Base-by-base conservation (phyloP, 1,284 basidiomycete species). In the Ustilago trichophora region DNA sequence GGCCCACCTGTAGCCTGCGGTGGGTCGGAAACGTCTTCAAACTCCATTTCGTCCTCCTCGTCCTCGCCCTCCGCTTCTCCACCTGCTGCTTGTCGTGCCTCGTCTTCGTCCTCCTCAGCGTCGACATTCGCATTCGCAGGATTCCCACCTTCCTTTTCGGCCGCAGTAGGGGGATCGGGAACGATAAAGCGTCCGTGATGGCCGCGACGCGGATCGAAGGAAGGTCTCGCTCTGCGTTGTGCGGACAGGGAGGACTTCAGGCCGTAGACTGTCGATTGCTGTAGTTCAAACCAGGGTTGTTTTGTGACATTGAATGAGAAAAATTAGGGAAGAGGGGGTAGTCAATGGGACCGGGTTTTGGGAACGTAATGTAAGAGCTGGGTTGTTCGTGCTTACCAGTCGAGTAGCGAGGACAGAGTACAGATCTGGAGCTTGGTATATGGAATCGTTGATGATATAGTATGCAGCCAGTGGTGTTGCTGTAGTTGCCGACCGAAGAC, bases 341-440 rank as follows among this genome's bases (percentile, higher is more conserved):
- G n/a, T n/a, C n/a, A 29, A 29, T 7, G 13, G 27, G 13, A 13
- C 7, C 27, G 13, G 27, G 8, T 29, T 13, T 29, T 7, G 7
- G 27, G 27, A n/a, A 29, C 27, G 27, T 7, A 29, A 29, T 29
- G 7, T n/a, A n/a, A n/a, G n/a, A n/a, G n/a, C n/a, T n/a, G n/a
- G n/a, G n/a, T n/a, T n/a, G n/a, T n/a, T n/a, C n/a, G n/a, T n/a
- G 27, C 72, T 60, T 45, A 77, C 75, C 27, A 79, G 35, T 6
- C 75, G 44, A 5, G 65, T 67, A 1, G 75, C 69, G 1, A 80
- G 44, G 25, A 80, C 52, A 2, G 60, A 69, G 40, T 77, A 76
- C 41, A 80, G 36, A 21, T 80, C 77, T 4, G 77, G 76, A 15
- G 76, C 76, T 46, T 78, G 76, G 16, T 74, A 74, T 27, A 78